A percentile compares a stretch with the other conserved stretches of the same genome.
phyloP scores from a whole-genome alignment of 306 rosid species.

The Cucumis cinereus region DNA sequence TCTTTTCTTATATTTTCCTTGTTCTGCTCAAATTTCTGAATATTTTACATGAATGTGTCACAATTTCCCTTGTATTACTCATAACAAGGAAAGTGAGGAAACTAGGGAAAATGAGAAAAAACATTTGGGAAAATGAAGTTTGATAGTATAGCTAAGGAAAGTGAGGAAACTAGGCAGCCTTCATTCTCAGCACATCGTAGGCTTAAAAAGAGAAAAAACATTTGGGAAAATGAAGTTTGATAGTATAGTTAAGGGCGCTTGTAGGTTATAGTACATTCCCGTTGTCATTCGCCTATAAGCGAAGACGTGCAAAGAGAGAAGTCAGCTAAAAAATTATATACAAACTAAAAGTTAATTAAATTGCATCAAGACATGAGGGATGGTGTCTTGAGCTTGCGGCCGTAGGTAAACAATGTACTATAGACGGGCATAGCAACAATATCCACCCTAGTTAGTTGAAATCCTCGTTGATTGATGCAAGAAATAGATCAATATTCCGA shows the following conservation, averaged over 20 bases:
- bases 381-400: neutral
- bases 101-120: neutral
- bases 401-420: neutral
- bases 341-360: neutral
- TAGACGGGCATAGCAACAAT: neutral
- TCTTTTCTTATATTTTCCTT: neutral
- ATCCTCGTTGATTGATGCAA: neutral
- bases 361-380: neutral
- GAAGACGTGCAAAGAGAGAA: neutral
- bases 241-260: neutral
- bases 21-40: neutral
- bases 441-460: neutral
- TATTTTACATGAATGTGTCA: too few relatives aligned
- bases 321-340: neutral
- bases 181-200: neutral
- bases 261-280: neutral
- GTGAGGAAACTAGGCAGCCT: too few relatives aligned
- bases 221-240: neutral
- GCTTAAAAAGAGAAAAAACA: neutral
- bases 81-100: too few relatives aligned
- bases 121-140: too few relatives aligned
- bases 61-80: too few relatives aligned
- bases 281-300: neutral
- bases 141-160: neutral
- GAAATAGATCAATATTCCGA: neutral